phyloP scores from a whole-genome alignment of 257 asterid genomes.

The Cordia subcordata region DNA sequence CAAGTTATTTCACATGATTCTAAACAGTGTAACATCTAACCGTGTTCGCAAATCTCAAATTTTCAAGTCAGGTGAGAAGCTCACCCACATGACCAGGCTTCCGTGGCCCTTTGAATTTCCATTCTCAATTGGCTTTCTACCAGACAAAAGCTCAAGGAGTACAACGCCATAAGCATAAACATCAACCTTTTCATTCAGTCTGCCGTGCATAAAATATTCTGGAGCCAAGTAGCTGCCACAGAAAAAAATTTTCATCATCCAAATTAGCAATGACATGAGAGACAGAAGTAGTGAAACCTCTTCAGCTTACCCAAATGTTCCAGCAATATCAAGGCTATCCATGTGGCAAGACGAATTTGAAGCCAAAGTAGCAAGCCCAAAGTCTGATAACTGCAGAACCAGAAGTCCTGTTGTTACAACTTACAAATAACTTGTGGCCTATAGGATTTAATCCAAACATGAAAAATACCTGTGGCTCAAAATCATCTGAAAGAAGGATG shows the following conservation, averaged over 20 bases:
- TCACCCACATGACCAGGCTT: slow-evolving; percentile 91
- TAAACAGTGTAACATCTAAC: background rate
- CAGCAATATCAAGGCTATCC: slow-evolving; percentile 66
- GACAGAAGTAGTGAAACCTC: slow-evolving; percentile 2
- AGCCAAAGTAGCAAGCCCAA: slow-evolving; percentile 82
- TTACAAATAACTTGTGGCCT: background rate
- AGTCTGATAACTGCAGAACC: slow-evolving; percentile 68
- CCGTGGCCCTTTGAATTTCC: slow-evolving; percentile 58
- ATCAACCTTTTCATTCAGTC: slow-evolving; percentile 67
- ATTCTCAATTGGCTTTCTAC: slow-evolving; percentile 75
- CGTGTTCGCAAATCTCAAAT: background rate
- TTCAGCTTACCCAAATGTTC: slow-evolving; percentile 81
- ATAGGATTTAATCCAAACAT: background rate
- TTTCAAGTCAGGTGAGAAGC: slow-evolving; percentile 11
- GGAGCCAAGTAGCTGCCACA: slow-evolving; percentile 87
- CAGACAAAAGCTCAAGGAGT: slow-evolving; percentile 85
- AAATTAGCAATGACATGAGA: slow-evolving; percentile 2
- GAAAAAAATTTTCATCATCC: background rate
- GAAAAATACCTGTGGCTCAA: slow-evolving; percentile 68
- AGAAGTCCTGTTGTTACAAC: slow-evolving; percentile 10
- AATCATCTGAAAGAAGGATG: slow-evolving; percentile 77
- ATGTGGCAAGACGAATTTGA: slow-evolving; percentile 53
- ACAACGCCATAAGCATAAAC: slow-evolving; percentile 94
- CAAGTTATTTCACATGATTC: background rate
- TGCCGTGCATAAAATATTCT: slow-evolving; percentile 81